A percentile compares a stretch with the other conserved stretches of the same genome.
phyloP scores from a whole-genome alignment of 208 protist species.

The Leishmania aethiopica region DNA sequence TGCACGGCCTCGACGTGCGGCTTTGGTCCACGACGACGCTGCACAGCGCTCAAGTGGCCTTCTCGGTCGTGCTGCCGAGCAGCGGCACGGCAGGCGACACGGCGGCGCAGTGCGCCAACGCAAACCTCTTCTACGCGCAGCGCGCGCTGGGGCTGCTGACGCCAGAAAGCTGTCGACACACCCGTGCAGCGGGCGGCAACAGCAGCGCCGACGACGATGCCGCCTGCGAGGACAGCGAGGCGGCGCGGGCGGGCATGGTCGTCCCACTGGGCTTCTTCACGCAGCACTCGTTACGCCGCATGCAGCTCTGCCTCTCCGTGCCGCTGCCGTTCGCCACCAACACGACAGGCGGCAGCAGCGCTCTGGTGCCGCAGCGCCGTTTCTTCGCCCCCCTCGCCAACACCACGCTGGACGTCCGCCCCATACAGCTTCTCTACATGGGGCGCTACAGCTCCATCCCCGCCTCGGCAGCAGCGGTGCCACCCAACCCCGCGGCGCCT shows the following conservation, averaged over 20 bases:
- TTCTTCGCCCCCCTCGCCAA: constrained; percentile 24
- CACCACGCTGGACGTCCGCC: constrained; percentile 49
- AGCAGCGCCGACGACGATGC: neutral
- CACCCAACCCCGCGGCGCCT: constrained; percentile 2
- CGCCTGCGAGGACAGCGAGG: constrained; percentile 7
- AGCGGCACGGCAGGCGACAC: constrained; percentile 35
- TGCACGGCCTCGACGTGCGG: constrained; percentile 59
- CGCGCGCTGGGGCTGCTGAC: constrained; percentile 34
- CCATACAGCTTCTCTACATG: constrained; percentile 53
- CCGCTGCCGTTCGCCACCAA: constrained; percentile 46
- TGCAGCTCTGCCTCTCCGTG: constrained; percentile 79
- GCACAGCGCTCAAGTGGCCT: constrained; percentile 49
- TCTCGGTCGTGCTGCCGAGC: constrained; percentile 42
- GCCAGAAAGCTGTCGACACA: constrained; percentile 16
- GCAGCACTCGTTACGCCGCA: constrained; percentile 44
- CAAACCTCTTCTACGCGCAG: constrained; percentile 64
- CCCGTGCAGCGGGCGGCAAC: neutral
- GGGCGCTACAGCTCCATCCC: constrained; percentile 51
- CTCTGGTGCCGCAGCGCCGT: constrained; percentile 30
- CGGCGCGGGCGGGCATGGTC: constrained; percentile 30
- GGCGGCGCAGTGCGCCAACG: constrained; percentile 53
- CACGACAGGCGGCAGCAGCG: neutral
- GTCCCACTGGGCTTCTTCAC: constrained; percentile 58
- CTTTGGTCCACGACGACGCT: constrained; percentile 62
- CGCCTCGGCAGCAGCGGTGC: neutral